These are phyloP conservation scores for Colletotrichum cereale DNA, from an alignment of 2,329 filamentous ascomycete species.

Conservation along the genomic window DNA sequence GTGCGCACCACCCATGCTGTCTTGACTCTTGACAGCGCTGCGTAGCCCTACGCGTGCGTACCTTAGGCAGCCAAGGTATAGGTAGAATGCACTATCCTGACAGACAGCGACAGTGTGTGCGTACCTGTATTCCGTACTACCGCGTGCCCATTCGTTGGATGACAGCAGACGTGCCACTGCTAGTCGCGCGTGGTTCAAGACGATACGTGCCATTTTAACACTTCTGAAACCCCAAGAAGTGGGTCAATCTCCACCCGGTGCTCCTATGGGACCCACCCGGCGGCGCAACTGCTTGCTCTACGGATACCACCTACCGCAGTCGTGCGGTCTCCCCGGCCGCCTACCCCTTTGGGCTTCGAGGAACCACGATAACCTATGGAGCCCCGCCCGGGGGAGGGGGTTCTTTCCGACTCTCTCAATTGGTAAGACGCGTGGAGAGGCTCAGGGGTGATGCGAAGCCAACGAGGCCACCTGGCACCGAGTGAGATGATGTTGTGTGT, in stretches of 20 bases:
- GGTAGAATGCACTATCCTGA: too few species aligned
- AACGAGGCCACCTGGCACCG: background rate
- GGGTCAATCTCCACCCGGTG: conserved; percentile 19
- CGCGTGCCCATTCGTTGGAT: background rate
- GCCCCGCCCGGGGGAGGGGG: background rate
- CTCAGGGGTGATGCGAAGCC: background rate
- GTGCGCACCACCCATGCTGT: background rate
- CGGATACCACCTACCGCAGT: conserved; percentile 37
- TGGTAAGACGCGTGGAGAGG: background rate
- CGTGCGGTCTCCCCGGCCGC: conserved; percentile 16
- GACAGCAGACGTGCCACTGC: background rate
- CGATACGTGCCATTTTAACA: conserved; percentile 24
- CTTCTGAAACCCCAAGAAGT: conserved; percentile 34
- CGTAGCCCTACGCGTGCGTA: background rate
- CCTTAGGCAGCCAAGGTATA: too few species aligned
- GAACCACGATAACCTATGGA: background rate
- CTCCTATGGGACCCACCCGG: conserved; percentile 19
- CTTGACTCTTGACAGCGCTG: background rate
- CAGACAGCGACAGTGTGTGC: background rate
- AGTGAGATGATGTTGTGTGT: background rate
- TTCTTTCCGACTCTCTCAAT: background rate
- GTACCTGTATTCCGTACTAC: background rate
- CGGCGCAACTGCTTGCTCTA: background rate
- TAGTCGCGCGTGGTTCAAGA: conserved; percentile 12
- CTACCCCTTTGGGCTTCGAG: conserved; percentile 14